Conservation (phyloP, 2,329 filamentous ascomycete genomes). For the Xylaria sp. region DNA sequence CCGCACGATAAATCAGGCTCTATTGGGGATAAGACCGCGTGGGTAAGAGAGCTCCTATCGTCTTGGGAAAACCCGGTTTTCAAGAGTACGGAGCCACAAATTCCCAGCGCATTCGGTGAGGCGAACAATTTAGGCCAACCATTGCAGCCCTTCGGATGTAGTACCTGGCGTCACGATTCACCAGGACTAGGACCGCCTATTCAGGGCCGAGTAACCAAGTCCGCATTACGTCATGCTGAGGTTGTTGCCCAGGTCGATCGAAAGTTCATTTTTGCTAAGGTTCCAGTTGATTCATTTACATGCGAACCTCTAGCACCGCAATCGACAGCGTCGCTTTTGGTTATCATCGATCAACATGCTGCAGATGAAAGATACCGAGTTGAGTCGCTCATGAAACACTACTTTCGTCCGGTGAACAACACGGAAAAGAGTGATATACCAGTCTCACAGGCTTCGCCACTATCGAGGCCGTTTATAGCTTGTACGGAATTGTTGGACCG, state of each 20-base stretch:
- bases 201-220: slow-evolving; percentile 68
- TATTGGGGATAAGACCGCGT: slow-evolving; percentile 51
- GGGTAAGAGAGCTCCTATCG: slow-evolving; percentile 70
- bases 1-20: slow-evolving; percentile 32
- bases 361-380: slow-evolving; percentile 89
- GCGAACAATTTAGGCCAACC: slow-evolving; percentile 39
- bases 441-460: background rate
- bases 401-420: slow-evolving; percentile 54
- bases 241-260: slow-evolving; percentile 86
- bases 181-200: slow-evolving; percentile 45
- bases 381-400: slow-evolving; percentile 73
- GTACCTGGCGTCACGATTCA: slow-evolving; percentile 27
- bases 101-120: slow-evolving; percentile 56
- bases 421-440: slow-evolving; percentile 16
- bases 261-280: slow-evolving; percentile 85
- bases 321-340: slow-evolving; percentile 58
- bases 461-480: slow-evolving; percentile 37
- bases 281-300: slow-evolving; percentile 49
- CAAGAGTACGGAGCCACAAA: slow-evolving; percentile 56
- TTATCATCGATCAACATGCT: slow-evolving; percentile 92
- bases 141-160: slow-evolving; percentile 30
- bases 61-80: slow-evolving; percentile 85
- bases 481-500: slow-evolving; percentile 57
- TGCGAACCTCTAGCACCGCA: background rate
- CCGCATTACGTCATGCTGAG: slow-evolving; percentile 67